Evolutionary conservation across 2,329 filamentous ascomycete genomes (phyloP), one percentile per base, ranked within the genome.

Genomic region (Pezicula rhizophila): DNA sequence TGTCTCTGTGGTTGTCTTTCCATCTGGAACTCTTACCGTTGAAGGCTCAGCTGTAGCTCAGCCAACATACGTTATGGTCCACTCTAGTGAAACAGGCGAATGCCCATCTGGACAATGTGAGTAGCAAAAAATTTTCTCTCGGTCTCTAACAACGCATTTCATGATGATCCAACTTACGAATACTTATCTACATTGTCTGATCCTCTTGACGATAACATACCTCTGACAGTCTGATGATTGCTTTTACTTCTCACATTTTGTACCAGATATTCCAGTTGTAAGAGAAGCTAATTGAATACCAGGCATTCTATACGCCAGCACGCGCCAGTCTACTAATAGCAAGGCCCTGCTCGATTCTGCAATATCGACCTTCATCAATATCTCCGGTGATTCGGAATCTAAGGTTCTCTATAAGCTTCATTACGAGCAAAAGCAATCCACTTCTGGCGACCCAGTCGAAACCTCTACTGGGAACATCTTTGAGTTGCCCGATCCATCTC

Each of bases 121-220:
- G 92, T 87, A 51, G 23, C 20, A 20, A 33, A 55, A 47, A 53
- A 38, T 50, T 52, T 35, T 35, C 39, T 23, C 33, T 28, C 51
- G 45, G 42, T 54, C 55, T 51, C 52, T 49, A 35, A 45, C 47
- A 41, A 42, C 46, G 59, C 61, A 66, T 76, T 78, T 76, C 65
- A 86, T 90, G 92, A 96, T 97, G 91, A 96, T 77, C 70, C 71
- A 79, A 71, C 69, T 71, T 75, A 76, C 70, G 78, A 95, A 93
- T 89, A 91, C 91, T 97, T 97, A 97, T 96, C 92, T 96, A 97
- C 92, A 96, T 97, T 97, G 90, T 87, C 92, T 91, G 92, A 95
- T 86, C 72, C 69, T 78, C 78, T 85, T 95, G 91, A 95, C 83
- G 90, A 93, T 78, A 78, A 76, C 67, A 76, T 76, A 79, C 79